Evolutionary conservation across 345 rosid species (phyloP).

Genomic region (Pseudoturritis turrita): DNA sequence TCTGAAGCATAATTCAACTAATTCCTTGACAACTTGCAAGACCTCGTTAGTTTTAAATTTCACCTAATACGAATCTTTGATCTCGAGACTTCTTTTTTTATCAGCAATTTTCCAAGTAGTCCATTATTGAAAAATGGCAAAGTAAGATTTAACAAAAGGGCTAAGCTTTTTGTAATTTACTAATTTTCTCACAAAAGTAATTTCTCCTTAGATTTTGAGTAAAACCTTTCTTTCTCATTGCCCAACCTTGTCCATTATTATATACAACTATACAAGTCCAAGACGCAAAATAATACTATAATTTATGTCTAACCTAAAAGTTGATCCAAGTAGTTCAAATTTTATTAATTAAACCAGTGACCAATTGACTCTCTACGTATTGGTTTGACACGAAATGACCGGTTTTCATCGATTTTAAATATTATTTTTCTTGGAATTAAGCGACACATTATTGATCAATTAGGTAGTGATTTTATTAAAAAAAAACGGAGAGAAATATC

Average conservation of each 20-base stretch:
- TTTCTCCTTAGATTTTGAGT: conserved; percentile 19
- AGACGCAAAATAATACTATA: not conserved
- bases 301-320: conserved; percentile 22
- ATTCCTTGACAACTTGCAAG: conserved; percentile 2
- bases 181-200: conserved; percentile 4
- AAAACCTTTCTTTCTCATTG: conserved; percentile 1
- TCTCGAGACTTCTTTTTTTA: not conserved
- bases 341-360: not conserved
- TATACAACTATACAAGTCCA: not conserved
- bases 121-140: conserved; percentile 23
- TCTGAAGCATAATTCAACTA: not conserved
- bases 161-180: conserved; percentile 17
- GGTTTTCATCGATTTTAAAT: not conserved
- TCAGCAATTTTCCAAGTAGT: conserved; percentile 11
- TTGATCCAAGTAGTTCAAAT: conserved; percentile 16
- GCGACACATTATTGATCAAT: conserved; percentile 15
- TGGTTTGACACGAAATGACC: conserved; percentile 29
- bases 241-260: conserved; percentile 1
- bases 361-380: conserved; percentile 29
- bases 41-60: conserved; percentile 3
- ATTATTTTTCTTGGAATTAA: conserved; percentile 1
- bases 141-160: not conserved
- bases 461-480: not conserved
- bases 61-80: conserved; percentile 19
- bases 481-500: conserved; percentile 2